phyloP scores from a whole-genome alignment of 2,329 filamentous ascomycete genomes.

The Paecilomyces variotii region DNA sequence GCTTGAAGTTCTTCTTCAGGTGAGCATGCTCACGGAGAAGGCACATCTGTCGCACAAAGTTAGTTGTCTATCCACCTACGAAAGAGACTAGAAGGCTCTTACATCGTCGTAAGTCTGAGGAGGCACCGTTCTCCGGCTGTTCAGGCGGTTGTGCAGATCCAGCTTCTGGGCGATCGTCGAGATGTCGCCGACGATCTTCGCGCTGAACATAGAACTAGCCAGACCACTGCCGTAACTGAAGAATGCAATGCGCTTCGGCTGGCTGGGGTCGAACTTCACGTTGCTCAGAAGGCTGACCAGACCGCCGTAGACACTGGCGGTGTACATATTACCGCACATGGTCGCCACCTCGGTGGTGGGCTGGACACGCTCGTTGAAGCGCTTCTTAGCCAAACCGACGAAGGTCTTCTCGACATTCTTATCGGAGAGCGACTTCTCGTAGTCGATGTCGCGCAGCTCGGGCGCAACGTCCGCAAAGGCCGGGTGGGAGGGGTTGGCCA shows the following conservation, averaged over 20 bases:
- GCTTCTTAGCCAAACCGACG: constrained; percentile 76
- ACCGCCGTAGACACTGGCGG: constrained; percentile 51
- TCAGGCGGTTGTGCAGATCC: constrained; percentile 61
- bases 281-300: constrained; percentile 55
- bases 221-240: constrained; percentile 77
- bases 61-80: constrained; percentile 10
- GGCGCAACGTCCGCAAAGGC: constrained; percentile 67
- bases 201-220: constrained; percentile 65
- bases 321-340: constrained; percentile 62
- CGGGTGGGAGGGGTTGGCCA: constrained; percentile 58
- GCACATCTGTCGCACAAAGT: constrained; percentile 55
- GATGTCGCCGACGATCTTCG: constrained; percentile 58
- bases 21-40: constrained; percentile 74
- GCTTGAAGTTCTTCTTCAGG: constrained; percentile 69
- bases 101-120: constrained; percentile 69
- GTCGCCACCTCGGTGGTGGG: constrained; percentile 69
- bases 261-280: constrained; percentile 53
- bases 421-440: constrained; percentile 70
- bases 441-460: constrained; percentile 70
- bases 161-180: constrained; percentile 60
- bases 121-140: constrained; percentile 56
- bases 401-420: constrained; percentile 82
- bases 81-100: constrained; percentile 24
- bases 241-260: constrained; percentile 65
- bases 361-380: constrained; percentile 68